Conservation (phyloP, 23 red algal species). For the Pyropia haitanensis region DNA sequence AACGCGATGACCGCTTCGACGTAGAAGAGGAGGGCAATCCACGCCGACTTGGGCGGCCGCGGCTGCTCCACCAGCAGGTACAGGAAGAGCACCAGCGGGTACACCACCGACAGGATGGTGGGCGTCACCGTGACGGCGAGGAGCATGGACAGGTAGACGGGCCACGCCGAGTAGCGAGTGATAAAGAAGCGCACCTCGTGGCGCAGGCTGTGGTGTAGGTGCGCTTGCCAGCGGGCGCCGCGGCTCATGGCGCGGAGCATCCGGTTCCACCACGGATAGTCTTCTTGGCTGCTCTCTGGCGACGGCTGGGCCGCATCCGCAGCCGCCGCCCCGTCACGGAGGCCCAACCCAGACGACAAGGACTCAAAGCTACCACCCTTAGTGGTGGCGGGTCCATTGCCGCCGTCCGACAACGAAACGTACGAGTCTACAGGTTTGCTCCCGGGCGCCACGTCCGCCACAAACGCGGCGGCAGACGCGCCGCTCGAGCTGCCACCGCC, state of each 20-base stretch:
- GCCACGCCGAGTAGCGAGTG: slow-evolving; percentile 25
- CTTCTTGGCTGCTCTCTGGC: no score
- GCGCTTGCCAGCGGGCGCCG: slow-evolving; percentile 6
- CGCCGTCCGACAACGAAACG: no score
- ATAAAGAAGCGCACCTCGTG: slow-evolving; percentile 10
- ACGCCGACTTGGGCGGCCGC: slow-evolving; percentile 23
- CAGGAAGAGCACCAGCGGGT: slow-evolving; percentile 32
- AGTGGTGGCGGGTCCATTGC: no score
- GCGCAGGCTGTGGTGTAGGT: background rate
- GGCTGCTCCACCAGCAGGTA: slow-evolving; percentile 48
- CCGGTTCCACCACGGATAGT: no score
- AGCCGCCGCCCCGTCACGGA: no score
- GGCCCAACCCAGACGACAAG: no score
- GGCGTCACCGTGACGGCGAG: slow-evolving; percentile 26
- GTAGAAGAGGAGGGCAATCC: slow-evolving; percentile 36
- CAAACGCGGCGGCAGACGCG: no score
- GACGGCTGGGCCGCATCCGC: no score
- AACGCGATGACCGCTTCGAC: slow-evolving; percentile 24
- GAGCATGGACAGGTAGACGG: slow-evolving; percentile 42
- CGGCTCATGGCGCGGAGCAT: slow-evolving; percentile 4
- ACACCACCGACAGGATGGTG: slow-evolving; percentile 31
- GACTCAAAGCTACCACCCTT: no score
- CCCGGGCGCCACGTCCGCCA: no score
- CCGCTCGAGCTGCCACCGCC: no score
- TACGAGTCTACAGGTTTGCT: no score